Percentiles rank a stretch among this genome's conserved stretches.
phyloP scores from a whole-genome alignment of 176 grass and related monocot genomes.

The Oropetium thomaeum region DNA sequence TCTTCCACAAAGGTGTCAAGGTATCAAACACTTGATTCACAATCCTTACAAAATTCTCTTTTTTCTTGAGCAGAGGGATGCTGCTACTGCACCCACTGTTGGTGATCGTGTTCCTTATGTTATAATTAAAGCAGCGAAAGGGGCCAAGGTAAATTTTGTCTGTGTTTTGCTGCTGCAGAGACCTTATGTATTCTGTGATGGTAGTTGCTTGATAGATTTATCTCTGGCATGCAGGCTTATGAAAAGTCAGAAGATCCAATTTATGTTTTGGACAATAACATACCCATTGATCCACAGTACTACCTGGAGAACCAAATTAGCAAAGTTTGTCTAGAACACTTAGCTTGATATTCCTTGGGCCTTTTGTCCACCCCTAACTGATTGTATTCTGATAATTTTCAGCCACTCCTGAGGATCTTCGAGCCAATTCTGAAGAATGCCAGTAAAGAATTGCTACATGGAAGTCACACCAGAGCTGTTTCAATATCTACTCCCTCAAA shows the following conservation, averaged over 20 bases:
- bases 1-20: slow-evolving; percentile 8
- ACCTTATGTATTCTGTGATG: neutral
- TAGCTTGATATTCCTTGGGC: neutral
- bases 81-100: slow-evolving; percentile 95
- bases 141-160: slow-evolving; percentile 68
- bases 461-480: slow-evolving; percentile 93
- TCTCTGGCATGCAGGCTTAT: slow-evolving; percentile 69
- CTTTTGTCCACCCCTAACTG: slow-evolving; percentile 3
- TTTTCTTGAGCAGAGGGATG: slow-evolving; percentile 76
- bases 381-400: slow-evolving; percentile 13
- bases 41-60: slow-evolving; percentile 35
- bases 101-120: slow-evolving; percentile 98
- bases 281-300: slow-evolving; percentile 97
- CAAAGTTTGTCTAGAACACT: slow-evolving; percentile 53
- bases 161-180: neutral
- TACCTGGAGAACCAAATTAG: slow-evolving; percentile 99
- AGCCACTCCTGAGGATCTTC: slow-evolving; percentile 96
- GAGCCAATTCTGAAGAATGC: slow-evolving; percentile 98
- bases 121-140: slow-evolving; percentile 97
- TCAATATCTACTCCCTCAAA: slow-evolving; percentile 98
- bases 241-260: slow-evolving; percentile 99
- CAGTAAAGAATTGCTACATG: slow-evolving; percentile 93
- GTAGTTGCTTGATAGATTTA: slow-evolving; percentile 33
- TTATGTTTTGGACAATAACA: slow-evolving; percentile 94
- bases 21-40: neutral